Conservation (phyloP, 176 grass and related monocot species). For the Oryza rufipogon region DNA sequence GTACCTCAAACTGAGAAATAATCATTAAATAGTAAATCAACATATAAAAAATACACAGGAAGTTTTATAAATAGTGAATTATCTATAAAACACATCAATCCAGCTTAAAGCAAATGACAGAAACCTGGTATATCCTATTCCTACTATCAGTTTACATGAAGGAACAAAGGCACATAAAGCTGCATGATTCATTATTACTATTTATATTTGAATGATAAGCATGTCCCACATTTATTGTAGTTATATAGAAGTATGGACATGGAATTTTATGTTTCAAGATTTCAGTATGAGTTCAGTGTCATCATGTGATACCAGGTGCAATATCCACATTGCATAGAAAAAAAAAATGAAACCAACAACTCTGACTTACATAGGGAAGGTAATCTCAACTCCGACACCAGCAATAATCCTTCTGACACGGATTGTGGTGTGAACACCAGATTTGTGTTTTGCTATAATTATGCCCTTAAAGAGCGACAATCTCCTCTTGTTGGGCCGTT, state of each 20-base stretch:
- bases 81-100: not conserved
- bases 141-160: not conserved
- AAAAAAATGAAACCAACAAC: constrained; percentile 24
- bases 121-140: not conserved
- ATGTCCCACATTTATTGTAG: constrained; percentile 5
- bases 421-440: constrained; percentile 92
- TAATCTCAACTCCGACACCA: constrained; percentile 91
- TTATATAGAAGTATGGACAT: not conserved
- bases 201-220: not conserved
- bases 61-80: constrained; percentile 8
- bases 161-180: not conserved
- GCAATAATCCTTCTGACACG: constrained; percentile 93
- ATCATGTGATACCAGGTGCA: not conserved
- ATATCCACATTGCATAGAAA: constrained; percentile 17
- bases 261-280: constrained; percentile 11
- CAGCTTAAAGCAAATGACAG: not conserved
- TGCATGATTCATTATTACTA: not conserved
- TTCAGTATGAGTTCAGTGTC: constrained; percentile 19
- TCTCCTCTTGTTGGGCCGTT: constrained; percentile 93
- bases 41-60: not conserved
- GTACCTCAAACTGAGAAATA: constrained; percentile 1
- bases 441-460: constrained; percentile 91
- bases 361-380: constrained; percentile 94
- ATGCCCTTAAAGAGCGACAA: constrained; percentile 91
- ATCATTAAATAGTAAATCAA: not conserved